Evolutionary conservation across 345 rosid genomes (phyloP), one percentile per base, ranked within the genome.

Genomic region (Hypericum androsaemum): DNA sequence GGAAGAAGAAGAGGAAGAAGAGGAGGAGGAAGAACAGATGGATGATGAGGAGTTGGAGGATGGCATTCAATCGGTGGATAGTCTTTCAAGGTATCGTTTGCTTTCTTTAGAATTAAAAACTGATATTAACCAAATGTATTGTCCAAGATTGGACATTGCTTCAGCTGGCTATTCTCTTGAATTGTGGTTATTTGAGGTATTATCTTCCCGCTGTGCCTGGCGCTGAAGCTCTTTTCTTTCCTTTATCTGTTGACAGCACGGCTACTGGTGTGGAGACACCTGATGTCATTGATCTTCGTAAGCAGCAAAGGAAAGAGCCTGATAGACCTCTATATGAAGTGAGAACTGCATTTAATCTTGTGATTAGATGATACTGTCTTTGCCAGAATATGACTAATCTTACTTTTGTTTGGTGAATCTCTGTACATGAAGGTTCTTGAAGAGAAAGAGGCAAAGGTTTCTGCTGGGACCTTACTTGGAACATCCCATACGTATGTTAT

Each of bases 21-120:
- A 86, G 56, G 83, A 80, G 43, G 81, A 69, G 57, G 95, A 88
- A 40, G 95, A 88, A 63, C 64, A 73, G 73, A 75, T 81, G 56
- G 99, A 88, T 57, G 97, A 88, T 65, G 99, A 41, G 5, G 43
- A 41, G n/a, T 41, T 8, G 10, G 43, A 41, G 43, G 43, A 12
- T 5, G n/a, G 43, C 43, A 41, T 41, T 8, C n/a, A 41, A 12
- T 41, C 43, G 5, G n/a, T 41, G 10, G 11, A 41, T 2, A 41
- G 43, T 41, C 10, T 41, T 41, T 41, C 43, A 41, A 41, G 43
- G 43, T 41, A 41, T 2, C 43, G 5, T 22, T n/a, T 22, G n/a
- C 11, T 41, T 41, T 1, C 43, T 8, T 41, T 41, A 41, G 10
- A 12, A 8, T 41, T 41, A 8, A 2, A 12, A 1, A 41, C 43